Evolutionary conservation across 108 stramenopile genomes (phyloP), one percentile per base, ranked within the genome.

Genomic region (Skeletonema potamos): DNA sequence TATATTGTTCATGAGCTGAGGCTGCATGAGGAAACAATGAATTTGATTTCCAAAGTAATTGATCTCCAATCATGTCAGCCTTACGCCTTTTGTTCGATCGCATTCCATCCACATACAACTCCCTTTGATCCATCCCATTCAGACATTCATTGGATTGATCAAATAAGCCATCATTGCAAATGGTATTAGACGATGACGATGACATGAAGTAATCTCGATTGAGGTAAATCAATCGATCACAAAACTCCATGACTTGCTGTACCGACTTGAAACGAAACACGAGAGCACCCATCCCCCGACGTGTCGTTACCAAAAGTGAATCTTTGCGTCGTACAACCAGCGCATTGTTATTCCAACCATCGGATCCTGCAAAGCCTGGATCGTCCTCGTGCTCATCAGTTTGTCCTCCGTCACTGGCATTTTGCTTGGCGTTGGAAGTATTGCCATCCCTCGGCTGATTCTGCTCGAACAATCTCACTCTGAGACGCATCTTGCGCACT

Each of bases 271-370:
- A 81, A 54, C 65, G 61, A 32, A 81, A 71, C 11, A 81, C 69
- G 22, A 81, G 56, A 24, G 79, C 79, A 1, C 79, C 79, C 62
- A 62, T 36, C 13, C 74, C 74, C 6, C 79, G 41, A 6, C 79
- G 79, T 17, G 74, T 76, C 24, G 79, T 69, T 46, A 81, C 43
- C 63, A 81, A 29, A 3, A 81, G 64, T 1, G 74, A 71, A 37
- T 75, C 70, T 33, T 36, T 34, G 11, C 79, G 79, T 58, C 79
- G 68, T n/a, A 81, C 74, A 26, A 81, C 33, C 15, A 81, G 54
- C 18, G 79, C 70, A 68, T 79, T 79, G 70, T 79, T 67, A 54
- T 79, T 79, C 77, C 77, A 79, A 11, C 76, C 76, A 58, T 77
- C 76, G 3, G 70, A 24, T n/a, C 77, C 77, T 20, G 64, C 64